Evolutionary conservation across 2,329 filamentous ascomycete genomes (phyloP), one percentile per base, ranked within the genome.

Genomic region (Chaetomium globosum): DNA sequence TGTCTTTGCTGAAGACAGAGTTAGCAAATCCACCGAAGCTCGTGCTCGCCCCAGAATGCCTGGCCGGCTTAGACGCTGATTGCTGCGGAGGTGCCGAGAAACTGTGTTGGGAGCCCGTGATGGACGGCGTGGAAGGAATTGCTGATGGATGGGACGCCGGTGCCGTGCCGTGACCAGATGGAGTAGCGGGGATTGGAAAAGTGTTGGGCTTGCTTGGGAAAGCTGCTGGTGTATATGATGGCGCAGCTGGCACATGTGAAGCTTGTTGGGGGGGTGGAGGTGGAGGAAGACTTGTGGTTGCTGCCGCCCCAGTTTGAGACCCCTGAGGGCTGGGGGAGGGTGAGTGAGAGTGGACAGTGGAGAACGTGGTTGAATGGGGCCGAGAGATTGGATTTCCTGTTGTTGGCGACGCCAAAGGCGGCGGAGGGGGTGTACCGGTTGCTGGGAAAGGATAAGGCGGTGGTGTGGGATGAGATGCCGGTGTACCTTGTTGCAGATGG

Each of bases 1-100:
- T 71, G 31, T 71, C 70, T 21, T 70, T 71, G 64, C 70, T 69
- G 52, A 71, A 71, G 13, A 71, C 62, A 1, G 70, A 68, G 48
- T 63, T 69, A 23, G 70, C 64, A 54, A 68, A 67, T 1, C 66
- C 65, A 0, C 64, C 58, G 16, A 71, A 49, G 53, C 51, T 65
- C 1, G 59, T 31, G 55, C 59, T 54, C 2, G 61, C 48, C 9
- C 57, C 51, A 3, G 61, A 52, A n/a, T 59, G 46, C 16, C 16
- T 59, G 13, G 33, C n/a, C 1, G 57, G 66, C 33, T 62, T 67
- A 30, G 51, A 26, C 6, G 46, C 43, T 5, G 49, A 51, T 10
- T 48, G 30, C 19, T 19, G 52, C 2, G 51, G 28, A 6, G 48
- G 30, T 19, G 36, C 30, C 6, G 55, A 23, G 59, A 53, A 33